Conservation (phyloP, 2,329 filamentous ascomycete genomes). For the Penicillium vulpinum region DNA sequence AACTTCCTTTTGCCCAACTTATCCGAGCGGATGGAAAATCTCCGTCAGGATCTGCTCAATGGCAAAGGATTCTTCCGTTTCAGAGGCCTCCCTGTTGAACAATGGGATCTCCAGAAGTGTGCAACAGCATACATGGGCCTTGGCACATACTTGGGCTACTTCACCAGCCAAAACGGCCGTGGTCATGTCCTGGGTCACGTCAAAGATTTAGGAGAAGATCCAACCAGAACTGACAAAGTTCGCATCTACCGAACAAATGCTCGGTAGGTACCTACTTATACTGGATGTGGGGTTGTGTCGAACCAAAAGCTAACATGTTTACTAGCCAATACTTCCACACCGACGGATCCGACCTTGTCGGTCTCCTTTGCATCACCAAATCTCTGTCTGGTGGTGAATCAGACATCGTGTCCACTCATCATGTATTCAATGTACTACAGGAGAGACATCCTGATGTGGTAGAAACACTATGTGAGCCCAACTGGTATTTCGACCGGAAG, state of each 20-base stretch:
- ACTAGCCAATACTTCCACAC: slow-evolving; percentile 75
- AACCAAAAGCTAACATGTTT: slow-evolving; percentile 1
- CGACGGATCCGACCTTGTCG: slow-evolving; percentile 77
- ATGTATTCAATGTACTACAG: slow-evolving; percentile 77
- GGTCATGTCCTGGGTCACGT: slow-evolving; percentile 85
- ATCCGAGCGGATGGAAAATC: slow-evolving; percentile 51
- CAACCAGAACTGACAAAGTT: slow-evolving; percentile 75
- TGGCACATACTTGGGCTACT: slow-evolving; percentile 78
- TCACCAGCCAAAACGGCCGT: slow-evolving; percentile 76
- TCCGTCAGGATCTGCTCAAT: slow-evolving; percentile 67
- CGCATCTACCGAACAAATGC: slow-evolving; percentile 86
- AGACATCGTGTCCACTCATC: slow-evolving; percentile 73
- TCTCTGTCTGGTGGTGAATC: slow-evolving; percentile 78
- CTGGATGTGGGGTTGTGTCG: not conserved
- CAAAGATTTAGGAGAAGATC: slow-evolving; percentile 79
- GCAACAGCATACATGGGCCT: slow-evolving; percentile 84
- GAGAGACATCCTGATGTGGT: slow-evolving; percentile 73
- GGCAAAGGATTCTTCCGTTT: slow-evolving; percentile 86
- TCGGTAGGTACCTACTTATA: slow-evolving; percentile 39
- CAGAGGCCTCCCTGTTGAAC: slow-evolving; percentile 72
- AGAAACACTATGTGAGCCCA: slow-evolving; percentile 67
- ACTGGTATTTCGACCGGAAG: slow-evolving; percentile 90
- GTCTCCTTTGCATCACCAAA: slow-evolving; percentile 74
- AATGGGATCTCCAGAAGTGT: slow-evolving; percentile 74
- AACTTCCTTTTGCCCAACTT: slow-evolving; percentile 64